phyloP scores from a whole-genome alignment of 2,329 filamentous ascomycete species.

The Daldinia sp. region DNA sequence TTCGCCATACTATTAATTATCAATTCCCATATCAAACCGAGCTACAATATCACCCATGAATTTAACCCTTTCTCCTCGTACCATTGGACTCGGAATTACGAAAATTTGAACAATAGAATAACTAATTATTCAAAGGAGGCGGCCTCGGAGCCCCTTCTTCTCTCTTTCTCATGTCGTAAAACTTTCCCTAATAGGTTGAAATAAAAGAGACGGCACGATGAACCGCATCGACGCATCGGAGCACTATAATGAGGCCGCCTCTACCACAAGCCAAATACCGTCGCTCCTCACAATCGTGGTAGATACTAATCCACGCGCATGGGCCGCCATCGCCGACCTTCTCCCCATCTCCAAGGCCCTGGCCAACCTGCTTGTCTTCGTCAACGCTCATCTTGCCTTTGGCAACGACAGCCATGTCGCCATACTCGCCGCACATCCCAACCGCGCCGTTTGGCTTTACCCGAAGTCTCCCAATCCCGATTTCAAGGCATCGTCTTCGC shows the following conservation, averaged over 20 bases:
- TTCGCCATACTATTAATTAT: not conserved
- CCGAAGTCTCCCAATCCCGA: slow-evolving; percentile 60
- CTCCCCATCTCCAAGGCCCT: slow-evolving; percentile 85
- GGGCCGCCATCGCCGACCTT: slow-evolving; percentile 77
- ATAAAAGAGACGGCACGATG: slow-evolving; percentile 52
- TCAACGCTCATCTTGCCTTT: slow-evolving; percentile 94
- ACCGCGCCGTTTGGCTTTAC: slow-evolving; percentile 89
- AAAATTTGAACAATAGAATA: not conserved
- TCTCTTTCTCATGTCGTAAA: slow-evolving; percentile 5
- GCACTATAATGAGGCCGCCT: slow-evolving; percentile 64
- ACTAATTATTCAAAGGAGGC: not conserved
- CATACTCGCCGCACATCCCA: slow-evolving; percentile 86
- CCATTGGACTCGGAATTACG: not conserved
- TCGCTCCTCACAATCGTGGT: slow-evolving; percentile 90
- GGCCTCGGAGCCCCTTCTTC: slow-evolving; percentile 17
- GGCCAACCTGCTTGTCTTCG: slow-evolving; percentile 90
- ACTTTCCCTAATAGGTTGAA: not conserved
- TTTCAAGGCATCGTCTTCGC: slow-evolving; percentile 8
- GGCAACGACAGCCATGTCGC: slow-evolving; percentile 94
- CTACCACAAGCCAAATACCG: slow-evolving; percentile 64
- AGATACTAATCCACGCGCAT: slow-evolving; percentile 96
- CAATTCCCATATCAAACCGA: too few relatives aligned
- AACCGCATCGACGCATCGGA: slow-evolving; percentile 65
- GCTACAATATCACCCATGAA: not conserved
- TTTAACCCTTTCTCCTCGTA: not conserved